A percentile compares a stretch with the other conserved stretches of the same genome.
These are phyloP conservation scores for Didymosphaeria variabile DNA, from an alignment of 2,329 filamentous ascomycete genomes.

Conservation along the genomic window DNA sequence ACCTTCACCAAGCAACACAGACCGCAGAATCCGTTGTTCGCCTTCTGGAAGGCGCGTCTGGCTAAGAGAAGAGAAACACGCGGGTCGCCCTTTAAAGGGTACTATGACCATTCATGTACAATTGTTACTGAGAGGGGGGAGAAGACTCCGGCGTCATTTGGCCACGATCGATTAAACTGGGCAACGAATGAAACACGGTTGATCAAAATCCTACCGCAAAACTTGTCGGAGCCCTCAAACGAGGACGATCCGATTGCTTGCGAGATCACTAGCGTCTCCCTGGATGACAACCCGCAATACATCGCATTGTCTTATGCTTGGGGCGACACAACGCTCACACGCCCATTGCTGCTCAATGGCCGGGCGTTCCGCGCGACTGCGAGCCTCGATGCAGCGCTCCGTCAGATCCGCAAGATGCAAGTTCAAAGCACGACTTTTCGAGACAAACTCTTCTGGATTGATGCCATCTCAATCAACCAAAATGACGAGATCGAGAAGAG, in stretches of 20 bases:
- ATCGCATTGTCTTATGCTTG: constrained; percentile 16
- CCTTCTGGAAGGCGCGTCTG: background rate
- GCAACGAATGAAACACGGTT: constrained; percentile 3
- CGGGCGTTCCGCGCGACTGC: background rate
- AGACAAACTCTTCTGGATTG: constrained; percentile 16
- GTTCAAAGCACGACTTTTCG: background rate
- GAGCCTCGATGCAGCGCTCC: constrained; percentile 14
- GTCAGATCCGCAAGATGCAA: constrained; percentile 15
- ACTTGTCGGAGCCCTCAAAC: background rate
- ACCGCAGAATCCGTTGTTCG: background rate
- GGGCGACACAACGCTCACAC: constrained; percentile 6
- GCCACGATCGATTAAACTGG: constrained; percentile 6
- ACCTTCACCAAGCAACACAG: background rate
- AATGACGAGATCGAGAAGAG: constrained; percentile 12
- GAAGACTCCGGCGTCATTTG: background rate
- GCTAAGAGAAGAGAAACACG: background rate
- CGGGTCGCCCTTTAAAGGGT: too few relatives aligned
- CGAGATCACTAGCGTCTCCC: background rate
- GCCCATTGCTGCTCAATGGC: constrained; percentile 1
- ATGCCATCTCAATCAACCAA: constrained; percentile 21
- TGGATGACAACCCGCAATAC: constrained; percentile 9
- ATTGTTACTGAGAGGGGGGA: too few relatives aligned
- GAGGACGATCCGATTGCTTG: constrained; percentile 4
- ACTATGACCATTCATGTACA: too few relatives aligned
- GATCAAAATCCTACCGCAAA: constrained; percentile 7